Percentiles rank a stretch among this genome's conserved stretches.
These are phyloP conservation scores for Lathyrus oleraceus DNA, from an alignment of 306 rosid genomes.

Conservation along the genomic window DNA sequence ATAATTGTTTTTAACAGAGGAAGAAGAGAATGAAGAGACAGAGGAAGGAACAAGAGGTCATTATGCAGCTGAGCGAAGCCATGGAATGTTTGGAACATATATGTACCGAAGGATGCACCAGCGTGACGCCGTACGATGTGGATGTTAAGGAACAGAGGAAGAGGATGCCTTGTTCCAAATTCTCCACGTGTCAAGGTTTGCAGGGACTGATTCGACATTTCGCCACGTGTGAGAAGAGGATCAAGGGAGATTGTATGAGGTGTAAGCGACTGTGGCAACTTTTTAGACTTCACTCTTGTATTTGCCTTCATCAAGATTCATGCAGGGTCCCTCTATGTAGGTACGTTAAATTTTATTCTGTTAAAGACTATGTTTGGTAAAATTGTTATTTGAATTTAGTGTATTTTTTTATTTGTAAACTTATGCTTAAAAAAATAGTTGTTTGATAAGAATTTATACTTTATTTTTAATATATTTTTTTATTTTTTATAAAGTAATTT, in stretches of 20 bases:
- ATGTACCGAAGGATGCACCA: conserved; percentile 75
- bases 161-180: conserved; percentile 55
- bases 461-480: no score
- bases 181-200: conserved; percentile 64
- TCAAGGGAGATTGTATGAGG: conserved; percentile 59
- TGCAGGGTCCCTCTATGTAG: conserved; percentile 96
- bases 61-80: conserved; percentile 69
- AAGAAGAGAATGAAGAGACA: conserved; percentile 52
- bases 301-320: conserved; percentile 55
- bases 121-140: conserved; percentile 59
- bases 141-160: conserved; percentile 25
- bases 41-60: conserved; percentile 56
- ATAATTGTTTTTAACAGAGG: conserved; percentile 50
- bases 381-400: no score
- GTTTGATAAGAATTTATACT: no score
- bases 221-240: conserved; percentile 52
- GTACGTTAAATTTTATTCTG: conserved; percentile 26
- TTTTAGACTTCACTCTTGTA: conserved; percentile 70
- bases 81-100: conserved; percentile 93
- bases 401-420: no score
- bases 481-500: no score
- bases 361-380: no score
- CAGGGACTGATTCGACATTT: conserved; percentile 67
- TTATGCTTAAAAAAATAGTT: no score
- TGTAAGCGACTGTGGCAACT: conserved; percentile 92